Evolutionary conservation across 1,284 basidiomycete genomes (phyloP), one percentile per base, ranked within the genome.

Genomic region (Ganoderma lucidum): DNA sequence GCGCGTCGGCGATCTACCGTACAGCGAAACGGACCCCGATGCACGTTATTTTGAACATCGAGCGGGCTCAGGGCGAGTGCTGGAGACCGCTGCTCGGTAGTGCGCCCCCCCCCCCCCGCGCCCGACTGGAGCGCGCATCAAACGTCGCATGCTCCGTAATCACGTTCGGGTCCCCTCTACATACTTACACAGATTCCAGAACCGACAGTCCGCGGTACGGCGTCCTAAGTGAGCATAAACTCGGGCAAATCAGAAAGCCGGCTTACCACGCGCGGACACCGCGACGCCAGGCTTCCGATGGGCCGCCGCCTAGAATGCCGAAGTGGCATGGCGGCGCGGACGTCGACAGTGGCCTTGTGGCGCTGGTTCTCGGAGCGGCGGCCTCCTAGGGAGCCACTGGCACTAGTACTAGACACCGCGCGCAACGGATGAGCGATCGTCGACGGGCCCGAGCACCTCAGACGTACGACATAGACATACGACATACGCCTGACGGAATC

Each of bases 391-490:
- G 42, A n/a, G n/a, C n/a, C n/a, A n/a, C n/a, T 15, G 42, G 15
- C 19, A 9, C 14, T 5, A 9, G 32, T 19, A 4, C 4, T 9
- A 6, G 53, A 56, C 53, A 8, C 55, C 32, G 56, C n/a, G 32
- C 53, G 53, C 30, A 35, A 19, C 56, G 35, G 56, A 59, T 6
- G 56, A 35, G 35, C 56, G 35, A 39, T 32, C 56, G 35, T 59
- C 56, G 35, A 59, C 56, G 56, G 56, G 32, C 56, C 56, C 56
- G 56, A 58, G 56, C 56, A 58, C 17, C 30, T 58, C 30, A 30
- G 53, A 41, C 39, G 9, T 35, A 6, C n/a, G n/a, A n/a, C n/a
- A n/a, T n/a, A n/a, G 45, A 48, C 45, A 9, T 10, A 19, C 42
- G 39, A 58, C 32, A n/a, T 58, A 35, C 56, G 32, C 32, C n/a